Conservation (phyloP, 1,284 basidiomycete genomes). For the Sporisorium iseilematis-ciliati region DNA sequence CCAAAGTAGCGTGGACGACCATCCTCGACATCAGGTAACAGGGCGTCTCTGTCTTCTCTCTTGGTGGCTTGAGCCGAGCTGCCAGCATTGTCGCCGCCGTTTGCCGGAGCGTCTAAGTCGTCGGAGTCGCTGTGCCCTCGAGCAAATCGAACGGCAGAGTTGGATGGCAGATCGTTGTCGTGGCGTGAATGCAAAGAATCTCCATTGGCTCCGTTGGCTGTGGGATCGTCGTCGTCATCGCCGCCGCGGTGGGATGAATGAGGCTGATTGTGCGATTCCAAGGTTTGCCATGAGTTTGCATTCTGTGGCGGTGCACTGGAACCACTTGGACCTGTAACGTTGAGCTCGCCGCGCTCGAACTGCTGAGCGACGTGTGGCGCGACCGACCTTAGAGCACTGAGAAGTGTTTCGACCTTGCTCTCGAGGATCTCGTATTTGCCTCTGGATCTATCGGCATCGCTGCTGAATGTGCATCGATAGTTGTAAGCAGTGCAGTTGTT, state of each 20-base stretch:
- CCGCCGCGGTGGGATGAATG: not conserved
- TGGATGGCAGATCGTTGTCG: constrained; percentile 23
- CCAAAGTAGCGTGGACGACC: constrained; percentile 62
- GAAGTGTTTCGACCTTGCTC: constrained; percentile 59
- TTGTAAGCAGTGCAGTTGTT: constrained; percentile 59
- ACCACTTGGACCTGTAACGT: constrained; percentile 38
- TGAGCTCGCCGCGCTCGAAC: constrained; percentile 59
- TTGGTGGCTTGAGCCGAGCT: constrained; percentile 8
- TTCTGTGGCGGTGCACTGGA: constrained; percentile 50
- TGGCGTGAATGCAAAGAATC: constrained; percentile 11
- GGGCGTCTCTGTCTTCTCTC: constrained; percentile 34
- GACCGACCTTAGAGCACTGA: constrained; percentile 56
- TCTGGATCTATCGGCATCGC: constrained; percentile 52
- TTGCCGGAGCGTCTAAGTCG: constrained; percentile 7
- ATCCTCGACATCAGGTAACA: constrained; percentile 62
- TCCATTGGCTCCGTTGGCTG: not conserved
- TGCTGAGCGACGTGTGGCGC: constrained; percentile 58
- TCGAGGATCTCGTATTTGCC: constrained; percentile 67
- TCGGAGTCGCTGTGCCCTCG: constrained; percentile 21
- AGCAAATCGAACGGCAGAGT: constrained; percentile 18
- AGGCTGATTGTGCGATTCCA: constrained; percentile 18
- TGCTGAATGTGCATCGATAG: constrained; percentile 59
- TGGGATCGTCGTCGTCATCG: constrained; percentile 7
- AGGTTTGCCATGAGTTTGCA: constrained; percentile 39
- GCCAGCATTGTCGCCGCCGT: not conserved